Conservation (phyloP, 352 stramenopile genomes). For the Aphanomyces astaci region DNA sequence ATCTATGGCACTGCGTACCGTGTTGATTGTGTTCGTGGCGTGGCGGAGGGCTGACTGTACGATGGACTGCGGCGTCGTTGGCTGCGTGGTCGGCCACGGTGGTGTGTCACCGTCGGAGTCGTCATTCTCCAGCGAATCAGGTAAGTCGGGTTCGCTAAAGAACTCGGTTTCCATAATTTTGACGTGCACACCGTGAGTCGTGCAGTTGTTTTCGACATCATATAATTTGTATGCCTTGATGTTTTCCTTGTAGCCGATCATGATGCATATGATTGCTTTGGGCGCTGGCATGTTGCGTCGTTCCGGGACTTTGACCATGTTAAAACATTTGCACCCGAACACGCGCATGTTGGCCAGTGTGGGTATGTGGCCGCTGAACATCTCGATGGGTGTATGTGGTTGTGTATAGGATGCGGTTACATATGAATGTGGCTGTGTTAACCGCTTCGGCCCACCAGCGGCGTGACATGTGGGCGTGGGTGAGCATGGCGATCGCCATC, state of each 20-base stretch:
- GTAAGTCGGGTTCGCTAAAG: neutral
- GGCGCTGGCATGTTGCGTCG: conserved; percentile 28
- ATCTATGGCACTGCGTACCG: no score
- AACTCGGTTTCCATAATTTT: conserved; percentile 11
- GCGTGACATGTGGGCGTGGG: conserved; percentile 23
- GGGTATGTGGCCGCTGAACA: conserved; percentile 24
- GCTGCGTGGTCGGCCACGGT: no score
- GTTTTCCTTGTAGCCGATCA: conserved; percentile 25
- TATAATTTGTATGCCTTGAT: conserved; percentile 24
- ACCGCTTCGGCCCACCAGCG: conserved; percentile 31
- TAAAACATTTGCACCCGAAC: conserved; percentile 28
- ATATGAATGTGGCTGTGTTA: conserved; percentile 28
- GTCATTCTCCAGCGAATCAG: neutral
- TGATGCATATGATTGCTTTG: conserved; percentile 27
- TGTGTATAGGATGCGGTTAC: conserved; percentile 22
- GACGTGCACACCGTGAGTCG: conserved; percentile 8
- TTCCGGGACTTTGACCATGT: conserved; percentile 21
- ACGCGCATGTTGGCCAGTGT: conserved; percentile 25
- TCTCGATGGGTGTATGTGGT: conserved; percentile 23
- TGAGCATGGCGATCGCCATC: conserved; percentile 27
- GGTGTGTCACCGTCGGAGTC: no score
- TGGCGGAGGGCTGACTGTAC: no score
- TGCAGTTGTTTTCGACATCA: conserved; percentile 7
- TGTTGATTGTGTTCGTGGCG: no score
- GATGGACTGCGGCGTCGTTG: neutral